Evolutionary conservation across 345 rosid genomes (phyloP).

Genomic region (Eucalyptus guilfoylei): DNA sequence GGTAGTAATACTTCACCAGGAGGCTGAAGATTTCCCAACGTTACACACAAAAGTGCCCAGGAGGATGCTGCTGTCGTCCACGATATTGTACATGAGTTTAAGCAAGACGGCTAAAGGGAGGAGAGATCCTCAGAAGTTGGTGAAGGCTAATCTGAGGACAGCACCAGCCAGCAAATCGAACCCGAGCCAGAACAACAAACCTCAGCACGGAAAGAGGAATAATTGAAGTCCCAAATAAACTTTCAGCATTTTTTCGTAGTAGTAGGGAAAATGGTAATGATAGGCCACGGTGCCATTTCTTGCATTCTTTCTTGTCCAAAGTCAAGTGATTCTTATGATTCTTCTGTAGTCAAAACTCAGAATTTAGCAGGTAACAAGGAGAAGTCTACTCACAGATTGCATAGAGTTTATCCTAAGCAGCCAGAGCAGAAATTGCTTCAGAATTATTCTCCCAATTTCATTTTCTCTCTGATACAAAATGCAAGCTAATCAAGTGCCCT

Average conservation of each 20-base stretch:
- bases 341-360: not conserved
- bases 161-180: slow-evolving; percentile 38
- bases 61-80: slow-evolving; percentile 18
- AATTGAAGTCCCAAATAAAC: not conserved
- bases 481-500: not conserved
- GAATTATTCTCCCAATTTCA: not conserved
- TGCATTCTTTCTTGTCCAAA: not conserved
- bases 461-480: not conserved
- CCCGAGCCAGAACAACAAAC: slow-evolving; percentile 38
- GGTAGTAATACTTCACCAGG: not conserved
- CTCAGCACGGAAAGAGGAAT: not conserved
- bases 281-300: not conserved
- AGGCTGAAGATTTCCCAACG: not conserved
- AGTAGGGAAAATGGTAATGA: not conserved
- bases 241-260: not conserved
- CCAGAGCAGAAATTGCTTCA: not conserved
- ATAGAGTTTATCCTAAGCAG: not conserved
- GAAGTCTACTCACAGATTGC: not conserved
- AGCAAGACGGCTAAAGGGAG: slow-evolving; percentile 4
- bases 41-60: slow-evolving; percentile 9
- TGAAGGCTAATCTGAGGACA: slow-evolving; percentile 21
- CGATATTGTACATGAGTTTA: not conserved
- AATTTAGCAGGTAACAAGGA: not conserved
- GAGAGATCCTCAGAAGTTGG: slow-evolving; percentile 8
- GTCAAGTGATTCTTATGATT: not conserved